Evolutionary conservation across 129 eudicot genomes (phyloP).

Genomic region (Pseudognaphalium luteoalbum): DNA sequence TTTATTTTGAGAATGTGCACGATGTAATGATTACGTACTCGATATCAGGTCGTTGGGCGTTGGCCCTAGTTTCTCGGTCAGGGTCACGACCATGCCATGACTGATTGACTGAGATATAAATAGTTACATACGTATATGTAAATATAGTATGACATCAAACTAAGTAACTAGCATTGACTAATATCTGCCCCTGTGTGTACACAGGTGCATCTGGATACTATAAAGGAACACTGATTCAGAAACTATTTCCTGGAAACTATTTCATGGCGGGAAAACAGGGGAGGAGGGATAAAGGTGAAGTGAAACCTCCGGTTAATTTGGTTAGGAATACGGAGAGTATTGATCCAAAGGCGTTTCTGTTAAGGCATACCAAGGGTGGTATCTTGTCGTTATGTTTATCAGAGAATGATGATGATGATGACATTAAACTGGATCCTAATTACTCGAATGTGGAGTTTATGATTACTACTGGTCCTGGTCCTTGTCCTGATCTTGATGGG

Average conservation of each 20-base stretch:
- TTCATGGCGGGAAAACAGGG: constrained; percentile 88
- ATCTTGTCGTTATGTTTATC: constrained; percentile 72
- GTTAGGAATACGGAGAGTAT: constrained; percentile 63
- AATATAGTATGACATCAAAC: not conserved
- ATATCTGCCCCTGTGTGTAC: not conserved
- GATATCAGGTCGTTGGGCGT: too few species aligned
- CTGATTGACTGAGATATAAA: not conserved
- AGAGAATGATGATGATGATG: constrained; percentile 92
- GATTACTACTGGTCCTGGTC: constrained; percentile 98
- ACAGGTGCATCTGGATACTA: constrained; percentile 54
- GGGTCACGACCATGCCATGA: not conserved
- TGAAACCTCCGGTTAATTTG: constrained; percentile 57
- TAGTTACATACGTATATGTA: not conserved
- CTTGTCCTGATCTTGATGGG: constrained; percentile 88
- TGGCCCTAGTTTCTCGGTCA: too few species aligned
- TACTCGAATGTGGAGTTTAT: constrained; percentile 92
- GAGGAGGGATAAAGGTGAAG: constrained; percentile 76
- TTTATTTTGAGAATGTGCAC: not conserved
- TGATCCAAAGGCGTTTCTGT: constrained; percentile 59
- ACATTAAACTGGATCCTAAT: constrained; percentile 59
- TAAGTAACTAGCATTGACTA: not conserved
- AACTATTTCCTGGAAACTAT: constrained; percentile 74
- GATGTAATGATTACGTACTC: not conserved
- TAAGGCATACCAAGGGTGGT: constrained; percentile 70
- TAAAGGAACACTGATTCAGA: constrained; percentile 77